A percentile compares a stretch with the other conserved stretches of the same genome.
Evolutionary conservation across 192 early-diverging fungal genomes (phyloP).

Genomic region (Umbelopsis sp.): DNA sequence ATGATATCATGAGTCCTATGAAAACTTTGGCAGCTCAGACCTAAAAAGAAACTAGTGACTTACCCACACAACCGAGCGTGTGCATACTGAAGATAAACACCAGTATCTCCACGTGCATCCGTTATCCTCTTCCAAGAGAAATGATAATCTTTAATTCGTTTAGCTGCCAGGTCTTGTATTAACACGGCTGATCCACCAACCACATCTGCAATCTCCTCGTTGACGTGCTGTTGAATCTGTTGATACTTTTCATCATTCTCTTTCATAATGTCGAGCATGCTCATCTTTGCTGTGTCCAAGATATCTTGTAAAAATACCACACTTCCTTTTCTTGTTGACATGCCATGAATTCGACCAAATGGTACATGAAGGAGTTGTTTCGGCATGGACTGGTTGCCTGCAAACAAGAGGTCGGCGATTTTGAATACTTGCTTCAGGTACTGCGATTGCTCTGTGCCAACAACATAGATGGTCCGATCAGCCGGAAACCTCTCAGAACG

Average conservation of each 20-base stretch:
- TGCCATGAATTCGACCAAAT: conserved; percentile 89
- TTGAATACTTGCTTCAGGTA: conserved; percentile 93
- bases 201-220: conserved; percentile 73
- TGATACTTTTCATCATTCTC: conserved; percentile 10
- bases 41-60: conserved; percentile 24
- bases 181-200: conserved; percentile 87
- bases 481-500: conserved; percentile 76
- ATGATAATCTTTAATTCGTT: conserved; percentile 87
- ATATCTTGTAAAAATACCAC: conserved; percentile 95
- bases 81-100: conserved; percentile 94
- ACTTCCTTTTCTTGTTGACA: conserved; percentile 91
- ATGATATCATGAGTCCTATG: neutral
- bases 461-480: conserved; percentile 85
- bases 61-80: conserved; percentile 89
- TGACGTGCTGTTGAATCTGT: conserved; percentile 11
- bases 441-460: conserved; percentile 79
- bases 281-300: conserved; percentile 74
- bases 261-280: conserved; percentile 82
- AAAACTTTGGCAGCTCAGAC: conserved; percentile 31
- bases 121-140: conserved; percentile 91
- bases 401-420: conserved; percentile 66
- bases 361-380: conserved; percentile 76
- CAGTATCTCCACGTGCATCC: conserved; percentile 91
- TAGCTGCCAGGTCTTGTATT: conserved; percentile 84
- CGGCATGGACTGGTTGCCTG: conserved; percentile 23